Conservation (phyloP, 805 yeast species). For the Sungouiella thailandica region DNA sequence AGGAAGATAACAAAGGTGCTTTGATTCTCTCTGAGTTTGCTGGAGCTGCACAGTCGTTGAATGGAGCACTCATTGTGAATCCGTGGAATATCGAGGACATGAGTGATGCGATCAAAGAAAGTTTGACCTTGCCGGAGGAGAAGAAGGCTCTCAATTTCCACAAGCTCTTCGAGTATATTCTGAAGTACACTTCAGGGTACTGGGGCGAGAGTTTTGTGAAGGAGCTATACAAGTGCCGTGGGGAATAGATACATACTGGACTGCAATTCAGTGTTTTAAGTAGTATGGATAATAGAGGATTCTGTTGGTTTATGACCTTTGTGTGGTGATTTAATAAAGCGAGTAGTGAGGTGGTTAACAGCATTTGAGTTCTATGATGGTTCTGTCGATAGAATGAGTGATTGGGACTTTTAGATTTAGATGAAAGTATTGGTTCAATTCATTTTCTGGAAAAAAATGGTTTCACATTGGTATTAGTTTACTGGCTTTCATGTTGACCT, state of each 20-base stretch:
- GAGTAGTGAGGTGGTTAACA: too few relatives aligned
- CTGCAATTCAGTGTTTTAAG: too few relatives aligned
- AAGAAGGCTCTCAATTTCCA: slow-evolving; percentile 74
- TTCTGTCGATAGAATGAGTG: too few relatives aligned
- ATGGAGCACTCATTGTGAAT: slow-evolving; percentile 89
- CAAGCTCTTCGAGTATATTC: slow-evolving; percentile 79
- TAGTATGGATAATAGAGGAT: too few relatives aligned
- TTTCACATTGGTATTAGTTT: too few relatives aligned
- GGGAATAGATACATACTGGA: neutral
- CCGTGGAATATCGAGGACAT: slow-evolving; percentile 99
- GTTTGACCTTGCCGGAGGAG: slow-evolving; percentile 80
- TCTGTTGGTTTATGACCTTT: too few relatives aligned
- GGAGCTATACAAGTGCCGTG: slow-evolving; percentile 53
- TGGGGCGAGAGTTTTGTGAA: slow-evolving; percentile 97
- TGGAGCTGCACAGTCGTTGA: slow-evolving; percentile 97
- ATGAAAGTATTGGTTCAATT: too few relatives aligned
- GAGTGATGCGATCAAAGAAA: slow-evolving; percentile 78
- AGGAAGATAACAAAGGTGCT: slow-evolving; percentile 77
- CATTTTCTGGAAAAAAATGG: too few relatives aligned
- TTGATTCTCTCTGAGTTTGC: slow-evolving; percentile 91
- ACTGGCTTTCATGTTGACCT: too few relatives aligned
- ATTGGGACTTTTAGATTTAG: too few relatives aligned
- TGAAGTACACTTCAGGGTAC: slow-evolving; percentile 89
- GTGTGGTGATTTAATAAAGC: too few relatives aligned
- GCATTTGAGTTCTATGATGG: too few relatives aligned